Percentiles rank a stretch among this genome's conserved stretches.
These are phyloP conservation scores for Solioccasus polychromus DNA, from an alignment of 768 basidiomycete species.

Conservation along the genomic window DNA sequence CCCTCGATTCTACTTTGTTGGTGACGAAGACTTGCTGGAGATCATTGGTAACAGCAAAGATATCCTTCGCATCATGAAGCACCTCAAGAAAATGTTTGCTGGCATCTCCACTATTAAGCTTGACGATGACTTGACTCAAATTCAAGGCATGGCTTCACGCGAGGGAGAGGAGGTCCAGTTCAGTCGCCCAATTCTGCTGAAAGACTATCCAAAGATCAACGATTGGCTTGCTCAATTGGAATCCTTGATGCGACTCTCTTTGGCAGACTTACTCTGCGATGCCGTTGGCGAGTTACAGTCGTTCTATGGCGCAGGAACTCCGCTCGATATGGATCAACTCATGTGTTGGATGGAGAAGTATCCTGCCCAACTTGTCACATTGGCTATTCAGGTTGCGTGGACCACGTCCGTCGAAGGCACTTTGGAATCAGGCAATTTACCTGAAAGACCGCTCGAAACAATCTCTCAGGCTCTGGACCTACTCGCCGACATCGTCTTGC, in stretches of 20 bases:
- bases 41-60: conserved; percentile 99
- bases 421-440: conserved; percentile 51
- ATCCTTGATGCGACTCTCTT: conserved; percentile 86
- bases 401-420: conserved; percentile 77
- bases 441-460: conserved; percentile 68
- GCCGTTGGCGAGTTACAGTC: conserved; percentile 76
- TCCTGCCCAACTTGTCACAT: conserved; percentile 93
- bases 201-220: conserved; percentile 96
- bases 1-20: conserved; percentile 99
- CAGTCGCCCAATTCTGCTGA: conserved; percentile 76
- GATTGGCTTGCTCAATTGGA: conserved; percentile 96
- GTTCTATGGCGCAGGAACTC: conserved; percentile 70
- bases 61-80: conserved; percentile 96
- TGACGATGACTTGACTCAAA: conserved; percentile 84
- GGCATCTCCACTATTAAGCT: conserved; percentile 88
- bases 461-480: conserved; percentile 84
- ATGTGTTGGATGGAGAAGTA: conserved; percentile 92
- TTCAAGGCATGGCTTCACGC: conserved; percentile 90
- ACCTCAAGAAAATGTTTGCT: conserved; percentile 99
- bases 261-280: conserved; percentile 77
- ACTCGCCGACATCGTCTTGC: conserved; percentile 94
- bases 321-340: conserved; percentile 63
- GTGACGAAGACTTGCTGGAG: conserved; percentile 96
- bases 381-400: conserved; percentile 96
- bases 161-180: conserved; percentile 95